A percentile compares a stretch with the other conserved stretches of the same genome.
phyloP scores from a whole-genome alignment of 495 filamentous ascomycete species.

The Tuber borchii region DNA sequence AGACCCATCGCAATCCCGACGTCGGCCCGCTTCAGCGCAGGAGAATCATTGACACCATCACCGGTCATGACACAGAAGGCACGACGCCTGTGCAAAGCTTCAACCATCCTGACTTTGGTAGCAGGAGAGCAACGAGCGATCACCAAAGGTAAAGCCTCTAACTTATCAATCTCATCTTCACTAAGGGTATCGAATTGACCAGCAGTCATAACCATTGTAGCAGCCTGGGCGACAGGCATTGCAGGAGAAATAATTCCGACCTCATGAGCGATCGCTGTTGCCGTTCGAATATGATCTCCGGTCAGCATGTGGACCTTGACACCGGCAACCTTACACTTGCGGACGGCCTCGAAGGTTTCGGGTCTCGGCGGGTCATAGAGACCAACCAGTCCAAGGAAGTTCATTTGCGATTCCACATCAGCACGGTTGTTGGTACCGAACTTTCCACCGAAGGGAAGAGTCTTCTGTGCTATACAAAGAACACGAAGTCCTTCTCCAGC shows the following conservation, averaged over 20 bases:
- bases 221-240: slow-evolving; percentile 39
- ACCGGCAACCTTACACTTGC: slow-evolving; percentile 51
- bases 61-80: slow-evolving; percentile 77
- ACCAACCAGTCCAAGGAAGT: slow-evolving; percentile 62
- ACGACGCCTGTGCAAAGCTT: slow-evolving; percentile 61
- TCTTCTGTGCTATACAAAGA: slow-evolving; percentile 50
- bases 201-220: slow-evolving; percentile 59
- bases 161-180: slow-evolving; percentile 57
- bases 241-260: slow-evolving; percentile 45
- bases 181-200: slow-evolving; percentile 61
- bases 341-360: slow-evolving; percentile 55
- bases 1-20: slow-evolving; percentile 81
- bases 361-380: slow-evolving; percentile 68
- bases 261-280: slow-evolving; percentile 55
- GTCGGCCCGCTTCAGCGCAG: slow-evolving; percentile 72
- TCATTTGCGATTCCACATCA: slow-evolving; percentile 54
- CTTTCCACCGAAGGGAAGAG: slow-evolving; percentile 39
- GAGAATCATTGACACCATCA: slow-evolving; percentile 82
- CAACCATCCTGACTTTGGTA: slow-evolving; percentile 73
- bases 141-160: slow-evolving; percentile 62
- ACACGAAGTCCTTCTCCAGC: slow-evolving; percentile 55
- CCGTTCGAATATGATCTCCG: slow-evolving; percentile 60
- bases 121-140: slow-evolving; percentile 65
- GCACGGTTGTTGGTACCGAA: slow-evolving; percentile 43
- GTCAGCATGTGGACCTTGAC: slow-evolving; percentile 60